phyloP scores from a whole-genome alignment of 345 rosid genomes.

The Kernera saxatilis region DNA sequence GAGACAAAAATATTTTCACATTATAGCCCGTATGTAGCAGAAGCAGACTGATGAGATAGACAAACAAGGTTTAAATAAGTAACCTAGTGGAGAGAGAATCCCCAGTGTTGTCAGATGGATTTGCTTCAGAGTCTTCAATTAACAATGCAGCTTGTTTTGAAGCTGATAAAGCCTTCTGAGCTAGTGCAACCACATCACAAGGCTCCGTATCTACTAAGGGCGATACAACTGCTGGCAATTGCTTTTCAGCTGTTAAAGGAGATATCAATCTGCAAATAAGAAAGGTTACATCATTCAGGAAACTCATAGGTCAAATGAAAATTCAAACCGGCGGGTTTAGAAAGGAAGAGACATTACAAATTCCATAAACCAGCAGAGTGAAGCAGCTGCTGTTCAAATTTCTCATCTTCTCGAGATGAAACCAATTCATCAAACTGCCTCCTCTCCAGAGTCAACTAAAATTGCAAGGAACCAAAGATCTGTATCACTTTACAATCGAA shows the following conservation, averaged over 20 bases:
- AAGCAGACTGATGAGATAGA: slow-evolving; percentile 6
- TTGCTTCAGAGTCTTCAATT: slow-evolving; percentile 32
- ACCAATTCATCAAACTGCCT: slow-evolving; percentile 37
- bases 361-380: slow-evolving; percentile 49
- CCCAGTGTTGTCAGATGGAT: slow-evolving; percentile 25
- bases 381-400: slow-evolving; percentile 39
- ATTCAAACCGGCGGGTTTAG: not conserved
- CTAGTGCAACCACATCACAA: slow-evolving; percentile 44
- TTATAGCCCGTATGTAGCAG: not conserved
- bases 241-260: slow-evolving; percentile 32
- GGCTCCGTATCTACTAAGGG: slow-evolving; percentile 32
- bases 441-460: slow-evolving; percentile 38
- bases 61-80: slow-evolving; percentile 4
- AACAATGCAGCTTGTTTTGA: slow-evolving; percentile 61
- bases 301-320: not conserved
- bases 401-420: slow-evolving; percentile 34
- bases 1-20: slow-evolving; percentile 11
- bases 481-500: not conserved
- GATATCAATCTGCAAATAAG: slow-evolving; percentile 38
- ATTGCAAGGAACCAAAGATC: not conserved
- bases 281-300: not conserved
- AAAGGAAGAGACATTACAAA: slow-evolving; percentile 42
- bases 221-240: slow-evolving; percentile 19
- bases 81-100: slow-evolving; percentile 54
- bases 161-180: slow-evolving; percentile 69